Evolutionary conservation across 2,329 filamentous ascomycete genomes (phyloP).

Genomic region (Cladophialophora immunda): DNA sequence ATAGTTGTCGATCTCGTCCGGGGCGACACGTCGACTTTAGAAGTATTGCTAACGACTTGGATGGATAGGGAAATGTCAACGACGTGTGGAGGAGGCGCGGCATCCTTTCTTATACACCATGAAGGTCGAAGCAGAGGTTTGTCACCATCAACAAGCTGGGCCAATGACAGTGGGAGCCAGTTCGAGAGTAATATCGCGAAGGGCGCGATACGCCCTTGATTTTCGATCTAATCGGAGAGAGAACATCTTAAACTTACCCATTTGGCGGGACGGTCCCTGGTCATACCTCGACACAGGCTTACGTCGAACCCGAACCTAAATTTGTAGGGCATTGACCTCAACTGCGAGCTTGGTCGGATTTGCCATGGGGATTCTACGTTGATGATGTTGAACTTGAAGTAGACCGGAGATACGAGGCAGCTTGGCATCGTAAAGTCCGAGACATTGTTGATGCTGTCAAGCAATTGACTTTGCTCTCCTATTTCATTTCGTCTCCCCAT

Average conservation of each 20-base stretch:
- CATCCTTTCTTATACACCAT: background rate
- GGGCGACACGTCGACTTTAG: background rate
- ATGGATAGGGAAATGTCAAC: too few relatives aligned
- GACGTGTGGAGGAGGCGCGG: background rate
- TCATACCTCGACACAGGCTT: too few relatives aligned
- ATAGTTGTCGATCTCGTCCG: background rate
- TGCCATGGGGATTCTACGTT: too few relatives aligned
- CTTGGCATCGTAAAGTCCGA: background rate
- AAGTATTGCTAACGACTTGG: background rate
- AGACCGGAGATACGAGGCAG: background rate
- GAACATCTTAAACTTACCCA: too few relatives aligned
- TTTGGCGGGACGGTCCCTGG: too few relatives aligned
- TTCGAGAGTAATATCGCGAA: too few relatives aligned
- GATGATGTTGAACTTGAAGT: too few relatives aligned
- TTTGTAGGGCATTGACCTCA: too few relatives aligned
- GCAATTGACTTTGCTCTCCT: background rate
- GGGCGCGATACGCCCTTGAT: conserved; percentile 2
- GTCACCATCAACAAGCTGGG: too few relatives aligned
- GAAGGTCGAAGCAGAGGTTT: background rate
- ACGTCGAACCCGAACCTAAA: too few relatives aligned
- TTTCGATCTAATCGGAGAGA: background rate
- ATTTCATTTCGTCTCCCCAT: background rate
- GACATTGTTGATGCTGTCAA: background rate
- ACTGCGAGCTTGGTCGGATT: too few relatives aligned
- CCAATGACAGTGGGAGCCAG: too few relatives aligned